Base-by-base conservation (phyloP, 169 alveolate species). In the Besnoitia besnoiti region DNA sequence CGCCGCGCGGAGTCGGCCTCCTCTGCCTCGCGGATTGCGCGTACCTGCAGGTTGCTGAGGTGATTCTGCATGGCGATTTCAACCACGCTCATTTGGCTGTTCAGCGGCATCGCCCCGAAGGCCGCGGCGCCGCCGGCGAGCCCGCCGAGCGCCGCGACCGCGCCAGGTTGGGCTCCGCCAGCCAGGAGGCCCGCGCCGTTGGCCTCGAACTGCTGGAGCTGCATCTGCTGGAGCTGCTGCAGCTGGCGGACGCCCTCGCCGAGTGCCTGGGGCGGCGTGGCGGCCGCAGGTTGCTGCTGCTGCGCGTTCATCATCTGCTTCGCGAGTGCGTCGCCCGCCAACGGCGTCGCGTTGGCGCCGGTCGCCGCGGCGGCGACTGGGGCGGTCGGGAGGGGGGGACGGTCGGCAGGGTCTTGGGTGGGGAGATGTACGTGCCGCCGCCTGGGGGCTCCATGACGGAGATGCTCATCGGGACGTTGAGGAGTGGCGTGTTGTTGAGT, bases 61-160 rank as follows among this genome's bases (percentile, higher is more conserved):
- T 85, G 90, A 27, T 85, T 85, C 40, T 85, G 90, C 90, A 85
- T 85, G 82, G 90, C 90, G 55, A 85, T 85, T 62, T 85, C 90
- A 30, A 85, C 90, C 12, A 62, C 90, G 42, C 77, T 85, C 37
- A 85, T 47, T 39, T 61, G 90, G 55, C 77, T 55, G 42, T 67
- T 67, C 4, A 67, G 80, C 14, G 80, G 80, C 80, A 67, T 67
- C 24, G 80, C 80, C 80, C 80, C 80, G 44, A 67, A 67, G 44
- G 80, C 80, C 80, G 80, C 80, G 39, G 80, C 80, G 80, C 80
- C 80, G 2, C 80, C 80, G 80, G 42, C 80, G 21, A 16, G 80
- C 12, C 80, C 80, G 39, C 80, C 80, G 21, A 67, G 80, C 80
- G 80, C 80, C 39, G 80, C 80, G 42, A 67, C 47, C 49, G 90